Base-by-base conservation (phyloP, 202 grass and related monocot species). In the Eragrostis tef region DNA sequence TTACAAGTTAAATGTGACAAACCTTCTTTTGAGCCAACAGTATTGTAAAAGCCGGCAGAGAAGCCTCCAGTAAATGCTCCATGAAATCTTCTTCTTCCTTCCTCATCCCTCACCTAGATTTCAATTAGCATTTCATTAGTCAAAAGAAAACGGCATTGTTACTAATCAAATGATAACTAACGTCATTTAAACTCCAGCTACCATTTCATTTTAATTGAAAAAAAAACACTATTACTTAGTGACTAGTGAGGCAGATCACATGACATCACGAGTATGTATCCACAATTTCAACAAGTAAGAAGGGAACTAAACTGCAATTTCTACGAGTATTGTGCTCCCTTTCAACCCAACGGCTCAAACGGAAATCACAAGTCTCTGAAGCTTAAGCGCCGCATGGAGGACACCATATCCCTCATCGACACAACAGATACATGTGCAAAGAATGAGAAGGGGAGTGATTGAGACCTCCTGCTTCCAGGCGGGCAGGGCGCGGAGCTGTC, bases 1-100 rank as follows among this genome's bases (percentile, higher is more conserved):
- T 71, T 24, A 73, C 12, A 79, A 64, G n/a, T 70, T 76, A 20
- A 52, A 42, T 2, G 64, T 14, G 81, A 45, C 53, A 62, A 79
- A 98, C 94, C 92, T 67, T 93, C 95, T 98, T 94, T 93, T 84
- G 95, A 81, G 67, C 92, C 95, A 83, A 82, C 95, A 42, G 90
- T 94, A 71, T 98, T 98, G 79, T 94, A 98, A 85, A 89, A 98
- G 8, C 92, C 95, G 85, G 95, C 90, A 72, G 92, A 93, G 87
- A 82, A 98, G 63, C 95, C 95, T 72, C 95, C 95, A 67, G 92
- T 98, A 71, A 98, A 98, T 34, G 95, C 95, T 49, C 95, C 95
- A 81, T 98, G 95, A 78, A 98, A 93, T 86, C 92, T 94, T 90
- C 85, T 94, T 71, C 90, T 86, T 47, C 94, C 94, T 89, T 94